A percentile compares a stretch with the other conserved stretches of the same genome.
Conservation (phyloP, 2,329 filamentous ascomycete species). For the Alternaria dauci region DNA sequence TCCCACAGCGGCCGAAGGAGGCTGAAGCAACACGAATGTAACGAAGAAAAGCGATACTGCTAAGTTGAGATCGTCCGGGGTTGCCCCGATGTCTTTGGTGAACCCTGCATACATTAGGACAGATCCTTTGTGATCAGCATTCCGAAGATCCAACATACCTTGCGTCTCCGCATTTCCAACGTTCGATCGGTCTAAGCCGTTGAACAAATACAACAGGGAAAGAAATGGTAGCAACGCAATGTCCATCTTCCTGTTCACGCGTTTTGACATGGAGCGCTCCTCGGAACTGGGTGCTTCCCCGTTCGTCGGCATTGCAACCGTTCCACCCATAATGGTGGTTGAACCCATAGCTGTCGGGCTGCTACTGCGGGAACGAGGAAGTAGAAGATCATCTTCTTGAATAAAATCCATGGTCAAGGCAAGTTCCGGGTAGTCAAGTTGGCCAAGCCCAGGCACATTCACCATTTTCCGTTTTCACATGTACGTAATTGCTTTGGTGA, state of each 20-base stretch:
- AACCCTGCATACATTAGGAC: constrained; percentile 23
- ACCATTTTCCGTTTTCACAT: neutral
- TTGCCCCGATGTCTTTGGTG: constrained; percentile 31
- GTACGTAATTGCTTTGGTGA: constrained; percentile 10
- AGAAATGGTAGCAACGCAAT: constrained; percentile 32
- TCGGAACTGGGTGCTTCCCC: neutral
- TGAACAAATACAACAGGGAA: constrained; percentile 33
- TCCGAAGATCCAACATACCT: constrained; percentile 18
- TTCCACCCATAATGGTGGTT: neutral
- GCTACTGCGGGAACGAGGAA: neutral
- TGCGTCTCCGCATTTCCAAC: constrained; percentile 40
- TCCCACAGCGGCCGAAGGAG: constrained; percentile 29
- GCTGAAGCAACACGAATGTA: constrained; percentile 36
- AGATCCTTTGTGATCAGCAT: constrained; percentile 2
- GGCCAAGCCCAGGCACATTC: neutral
- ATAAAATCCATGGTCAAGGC: neutral
- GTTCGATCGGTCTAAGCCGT: constrained; percentile 36
- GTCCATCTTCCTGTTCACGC: constrained; percentile 33
- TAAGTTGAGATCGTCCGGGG: constrained; percentile 34
- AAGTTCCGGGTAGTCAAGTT: neutral
- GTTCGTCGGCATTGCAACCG: neutral
- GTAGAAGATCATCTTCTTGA: constrained; percentile 1
- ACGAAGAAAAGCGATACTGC: constrained; percentile 38
- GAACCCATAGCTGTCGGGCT: neutral
- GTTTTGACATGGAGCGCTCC: constrained; percentile 9